Evolutionary conservation across 257 asterid species (phyloP).

Genomic region (Jasminum sambac): DNA sequence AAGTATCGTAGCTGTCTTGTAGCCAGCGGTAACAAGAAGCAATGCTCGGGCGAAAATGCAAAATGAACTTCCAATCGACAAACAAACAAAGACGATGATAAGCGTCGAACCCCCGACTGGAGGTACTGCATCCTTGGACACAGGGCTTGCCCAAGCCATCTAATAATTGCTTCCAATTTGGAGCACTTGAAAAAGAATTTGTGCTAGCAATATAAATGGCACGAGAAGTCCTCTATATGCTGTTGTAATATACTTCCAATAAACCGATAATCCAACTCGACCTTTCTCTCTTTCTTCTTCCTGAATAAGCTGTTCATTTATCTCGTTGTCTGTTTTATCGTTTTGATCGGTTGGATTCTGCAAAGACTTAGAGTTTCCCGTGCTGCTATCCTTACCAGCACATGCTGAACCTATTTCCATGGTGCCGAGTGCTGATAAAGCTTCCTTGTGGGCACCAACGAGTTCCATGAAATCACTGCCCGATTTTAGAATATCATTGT

Average conservation of each 20-base stretch:
- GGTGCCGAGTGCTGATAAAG: constrained; percentile 62
- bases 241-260: constrained; percentile 79
- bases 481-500: constrained; percentile 61
- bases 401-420: constrained; percentile 26
- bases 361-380: constrained; percentile 24
- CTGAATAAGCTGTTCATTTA: constrained; percentile 72
- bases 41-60: constrained; percentile 64
- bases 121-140: constrained; percentile 56
- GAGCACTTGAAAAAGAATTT: constrained; percentile 58
- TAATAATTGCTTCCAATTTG: constrained; percentile 95
- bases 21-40: constrained; percentile 56
- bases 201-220: constrained; percentile 77
- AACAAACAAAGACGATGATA: constrained; percentile 61
- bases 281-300: constrained; percentile 97
- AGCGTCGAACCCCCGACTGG: constrained; percentile 65
- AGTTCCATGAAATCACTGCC: constrained; percentile 89
- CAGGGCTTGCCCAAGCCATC: constrained; percentile 99
- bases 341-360: constrained; percentile 33
- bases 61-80: constrained; percentile 67
- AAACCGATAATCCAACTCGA: constrained; percentile 64
- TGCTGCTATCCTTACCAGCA: constrained; percentile 29
- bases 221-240: constrained; percentile 81
- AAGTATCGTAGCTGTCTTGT: constrained; percentile 69
- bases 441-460: constrained; percentile 86
- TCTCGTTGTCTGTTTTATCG: constrained; percentile 32